Base-by-base conservation (phyloP, 2,329 filamentous ascomycete genomes). In the Cladosporium sp. region DNA sequence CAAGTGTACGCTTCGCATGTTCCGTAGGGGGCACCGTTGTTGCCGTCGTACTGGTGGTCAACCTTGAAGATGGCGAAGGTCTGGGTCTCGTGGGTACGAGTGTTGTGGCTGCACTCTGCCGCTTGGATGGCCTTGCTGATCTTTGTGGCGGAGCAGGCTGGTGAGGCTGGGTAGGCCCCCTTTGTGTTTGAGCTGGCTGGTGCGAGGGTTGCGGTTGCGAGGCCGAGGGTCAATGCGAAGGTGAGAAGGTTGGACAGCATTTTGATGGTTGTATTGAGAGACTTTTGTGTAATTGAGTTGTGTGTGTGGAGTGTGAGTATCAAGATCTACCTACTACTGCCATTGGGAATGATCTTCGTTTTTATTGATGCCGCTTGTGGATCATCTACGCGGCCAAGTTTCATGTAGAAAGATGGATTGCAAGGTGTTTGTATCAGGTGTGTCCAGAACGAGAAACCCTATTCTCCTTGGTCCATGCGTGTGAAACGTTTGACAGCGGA, bases 1-100 rank as follows among this genome's bases (percentile, higher is more conserved):
- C 79, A 81, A 1, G 78, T 80, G 69, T 81, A 82, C 1, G 79
- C 79, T 30, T 68, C 73, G 72, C 80, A 84, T 4, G 80, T 84
- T 1, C 82, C 82, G 70, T 84, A 84, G 2, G 82, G 82, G 2
- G 77, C 78, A 28, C 82, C 83, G 66, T 82, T 64, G 67, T 71
- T 71, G 26, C 66, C 68, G 68, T 83, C 80, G 70, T 82, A 82
- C 65, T 81, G 71, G 72, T 83, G 81, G 72, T 84, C 80, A 7
- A 76, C 78, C n/a, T 72, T 75, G 71, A 80, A 80, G 59, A 80
- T 71, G 55, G 78, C 78, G 52, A 80, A 80, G 15, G 78, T 80
- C 66, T 81, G 76, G 0, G 67, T 75, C 44, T 71, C 68, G 14
- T 71, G 72, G 51, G 74, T 75, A 41, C 78, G 78, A 1, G 78